phyloP scores from a whole-genome alignment of 148 eudicot species.

The Fagopyrum tataricum region DNA sequence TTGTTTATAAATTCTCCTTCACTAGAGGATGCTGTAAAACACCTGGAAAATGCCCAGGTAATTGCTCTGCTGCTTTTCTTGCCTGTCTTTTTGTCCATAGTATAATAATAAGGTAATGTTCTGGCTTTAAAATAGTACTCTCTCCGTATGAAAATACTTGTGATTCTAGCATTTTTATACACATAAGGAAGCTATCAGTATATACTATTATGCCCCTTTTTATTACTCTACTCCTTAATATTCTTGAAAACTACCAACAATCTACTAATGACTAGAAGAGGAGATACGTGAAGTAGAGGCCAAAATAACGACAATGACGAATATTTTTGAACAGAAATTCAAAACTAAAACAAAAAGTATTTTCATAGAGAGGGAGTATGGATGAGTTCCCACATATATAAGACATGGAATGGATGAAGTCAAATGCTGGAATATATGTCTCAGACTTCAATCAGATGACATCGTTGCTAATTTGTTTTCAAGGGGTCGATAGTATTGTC shows the following conservation, averaged over 20 bases:
- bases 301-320: no score
- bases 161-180: no score
- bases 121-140: not conserved
- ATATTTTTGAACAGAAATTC: no score
- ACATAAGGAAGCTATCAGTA: no score
- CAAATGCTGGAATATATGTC: not conserved
- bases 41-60: conserved; percentile 92
- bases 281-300: no score
- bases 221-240: no score
- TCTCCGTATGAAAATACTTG: no score
- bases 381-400: not conserved
- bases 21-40: conserved; percentile 80
- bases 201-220: no score
- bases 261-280: no score
- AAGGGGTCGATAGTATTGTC: not conserved
- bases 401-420: not conserved
- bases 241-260: no score
- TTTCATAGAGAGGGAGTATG: not conserved
- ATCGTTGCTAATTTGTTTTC: not conserved
- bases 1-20: conserved; percentile 84
- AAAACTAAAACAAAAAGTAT: no score
- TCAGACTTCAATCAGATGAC: not conserved
- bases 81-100: not conserved
- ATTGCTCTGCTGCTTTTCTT: conserved; percentile 5
- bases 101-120: not conserved